Evolutionary conservation across 768 basidiomycete species (phyloP), one percentile per base, ranked within the genome.

Genomic region (Trametes cubensis): DNA sequence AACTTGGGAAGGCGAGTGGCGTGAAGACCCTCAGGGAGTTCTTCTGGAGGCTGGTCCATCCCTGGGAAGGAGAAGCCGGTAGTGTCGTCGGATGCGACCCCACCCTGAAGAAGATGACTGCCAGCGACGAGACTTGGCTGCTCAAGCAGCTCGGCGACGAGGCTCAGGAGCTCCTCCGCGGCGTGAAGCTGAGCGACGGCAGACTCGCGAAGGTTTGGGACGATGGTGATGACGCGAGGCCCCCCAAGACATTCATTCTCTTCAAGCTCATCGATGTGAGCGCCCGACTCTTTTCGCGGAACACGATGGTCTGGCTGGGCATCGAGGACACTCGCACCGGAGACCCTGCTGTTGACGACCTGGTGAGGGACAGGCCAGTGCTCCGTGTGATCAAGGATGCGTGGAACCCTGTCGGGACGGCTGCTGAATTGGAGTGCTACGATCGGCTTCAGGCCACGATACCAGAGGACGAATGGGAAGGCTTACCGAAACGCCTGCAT

Each of bases 1-100:
- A 46, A 42, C 20, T 48, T 21, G 21, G 30, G 39, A n/a, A 49
- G 7, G 40, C 50, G 1, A 45, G 51, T 2, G 34, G 55, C 39
- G 30, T 66, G 4, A 41, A 30, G 4, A 21, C 17, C 10, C 3
- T 48, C 8, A 46, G 34, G 10, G 56, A 49, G 15, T 67, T 67
- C 52, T 46, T 64, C 20, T 67, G 66, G 66, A 38, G 52, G n/a
- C 59, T 64, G 18, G 56, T 58, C 15, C 55, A 67, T 23, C 47
- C 60, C 3, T 55, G 52, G 44, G 60, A 53, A 15, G 52, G 53
- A 11, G 45, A 46, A 4, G 34, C 34, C 1, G 55, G 55, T 17
- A 7, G 45, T 30, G 49, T 64, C 18, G 39, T 56, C 10, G 63
- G 63, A 30, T 38, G 18, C 10, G 63, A 64, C 34, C 48, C 63